Evolutionary conservation across 2,329 filamentous ascomycete species (phyloP).

Genomic region (Chaetomium olivaceum): DNA sequence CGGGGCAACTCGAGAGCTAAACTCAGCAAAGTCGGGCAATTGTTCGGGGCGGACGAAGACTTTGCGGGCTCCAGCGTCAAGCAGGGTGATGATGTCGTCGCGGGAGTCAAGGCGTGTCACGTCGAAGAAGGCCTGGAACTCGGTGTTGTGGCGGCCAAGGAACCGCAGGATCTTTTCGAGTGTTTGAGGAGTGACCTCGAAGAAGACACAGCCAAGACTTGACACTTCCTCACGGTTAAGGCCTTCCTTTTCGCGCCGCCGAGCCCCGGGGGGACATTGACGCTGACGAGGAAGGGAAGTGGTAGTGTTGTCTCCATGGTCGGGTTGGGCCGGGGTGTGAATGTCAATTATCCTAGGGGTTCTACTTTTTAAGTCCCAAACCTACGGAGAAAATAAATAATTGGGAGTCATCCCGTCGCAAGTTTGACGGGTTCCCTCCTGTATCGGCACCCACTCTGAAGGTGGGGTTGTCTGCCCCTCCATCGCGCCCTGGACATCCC

Average conservation of each 20-base stretch:
- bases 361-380: constrained; percentile 5
- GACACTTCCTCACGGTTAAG: constrained; percentile 59
- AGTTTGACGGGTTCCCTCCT: constrained; percentile 25
- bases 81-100: constrained; percentile 75
- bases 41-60: constrained; percentile 77
- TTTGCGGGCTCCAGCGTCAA: constrained; percentile 82
- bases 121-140: constrained; percentile 71
- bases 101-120: constrained; percentile 66
- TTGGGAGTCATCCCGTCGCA: constrained; percentile 21
- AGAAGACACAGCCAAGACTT: constrained; percentile 60
- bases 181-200: constrained; percentile 49
- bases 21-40: constrained; percentile 58
- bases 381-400: constrained; percentile 18
- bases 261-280: constrained; percentile 53
- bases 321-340: neutral
- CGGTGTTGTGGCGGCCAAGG: constrained; percentile 51
- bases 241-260: constrained; percentile 49
- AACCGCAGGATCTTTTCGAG: constrained; percentile 49
- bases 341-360: neutral
- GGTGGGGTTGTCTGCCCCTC: constrained; percentile 32
- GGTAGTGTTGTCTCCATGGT: constrained; percentile 65
- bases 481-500: constrained; percentile 11
- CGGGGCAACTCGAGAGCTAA: constrained; percentile 58
- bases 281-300: constrained; percentile 62
- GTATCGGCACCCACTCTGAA: constrained; percentile 29